Percentiles rank a stretch among this genome's conserved stretches.
Conservation (phyloP, 768 basidiomycete species). For the Hygrocybe coccinea region DNA sequence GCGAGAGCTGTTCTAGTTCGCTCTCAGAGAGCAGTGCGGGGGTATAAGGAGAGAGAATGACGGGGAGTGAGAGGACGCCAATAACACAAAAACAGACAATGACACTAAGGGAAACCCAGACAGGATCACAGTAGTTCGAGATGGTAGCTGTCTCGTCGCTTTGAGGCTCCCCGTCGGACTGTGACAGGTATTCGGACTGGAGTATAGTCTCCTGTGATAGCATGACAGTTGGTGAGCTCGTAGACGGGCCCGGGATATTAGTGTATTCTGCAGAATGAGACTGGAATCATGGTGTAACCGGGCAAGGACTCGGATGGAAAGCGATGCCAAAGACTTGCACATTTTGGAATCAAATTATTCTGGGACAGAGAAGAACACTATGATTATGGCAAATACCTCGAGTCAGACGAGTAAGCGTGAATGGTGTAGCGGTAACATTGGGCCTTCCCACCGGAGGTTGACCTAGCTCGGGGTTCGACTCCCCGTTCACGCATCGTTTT, state of each 20-base stretch:
- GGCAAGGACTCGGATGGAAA: too few species aligned
- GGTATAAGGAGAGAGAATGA: conserved; percentile 2
- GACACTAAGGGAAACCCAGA: not conserved
- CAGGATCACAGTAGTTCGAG: not conserved
- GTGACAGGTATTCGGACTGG: not conserved
- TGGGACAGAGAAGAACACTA: too few species aligned
- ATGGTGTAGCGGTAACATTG: conserved; percentile 86
- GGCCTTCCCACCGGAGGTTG: conserved; percentile 62
- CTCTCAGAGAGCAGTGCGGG: not conserved
- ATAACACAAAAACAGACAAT: not conserved
- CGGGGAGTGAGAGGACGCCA: conserved; percentile 7
- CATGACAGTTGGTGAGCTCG: not conserved
- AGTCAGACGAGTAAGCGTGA: conserved; percentile 37
- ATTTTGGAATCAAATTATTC: too few species aligned
- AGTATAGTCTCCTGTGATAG: too few species aligned
- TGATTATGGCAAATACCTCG: too few species aligned
- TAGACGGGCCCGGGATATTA: too few species aligned
- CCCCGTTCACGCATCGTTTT: conserved; percentile 43
- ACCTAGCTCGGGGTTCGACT: conserved; percentile 55
- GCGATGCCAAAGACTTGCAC: too few species aligned
- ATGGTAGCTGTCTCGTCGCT: not conserved
- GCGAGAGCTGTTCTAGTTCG: conserved; percentile 11
- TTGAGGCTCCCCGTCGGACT: not conserved
- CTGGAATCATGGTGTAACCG: too few species aligned
- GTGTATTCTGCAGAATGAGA: too few species aligned